Conservation (phyloP, 2,329 filamentous ascomycete genomes). For the Aureobasidium sp. region DNA sequence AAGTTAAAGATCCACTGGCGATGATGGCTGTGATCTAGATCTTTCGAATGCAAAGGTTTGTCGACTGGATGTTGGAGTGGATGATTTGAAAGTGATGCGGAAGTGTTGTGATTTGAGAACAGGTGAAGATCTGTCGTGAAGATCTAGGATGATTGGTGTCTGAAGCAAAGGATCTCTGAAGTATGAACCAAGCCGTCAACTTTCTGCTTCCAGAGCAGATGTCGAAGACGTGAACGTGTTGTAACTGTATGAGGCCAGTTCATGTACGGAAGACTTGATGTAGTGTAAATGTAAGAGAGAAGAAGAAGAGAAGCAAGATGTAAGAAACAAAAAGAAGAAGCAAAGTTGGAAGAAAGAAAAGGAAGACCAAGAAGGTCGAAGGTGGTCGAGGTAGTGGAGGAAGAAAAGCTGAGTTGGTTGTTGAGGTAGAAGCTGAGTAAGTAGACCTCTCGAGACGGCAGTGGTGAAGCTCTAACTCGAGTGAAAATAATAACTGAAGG, state of each 20-base stretch:
- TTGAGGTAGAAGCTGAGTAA: background rate
- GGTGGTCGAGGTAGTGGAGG: background rate
- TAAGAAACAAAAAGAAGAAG: background rate
- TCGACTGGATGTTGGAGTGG: no score
- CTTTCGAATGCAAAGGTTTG: background rate
- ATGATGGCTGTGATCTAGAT: no score
- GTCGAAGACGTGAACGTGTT: background rate
- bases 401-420: background rate
- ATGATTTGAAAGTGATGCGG: no score
- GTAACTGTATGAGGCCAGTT: background rate
- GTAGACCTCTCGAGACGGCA: background rate
- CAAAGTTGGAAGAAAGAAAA: background rate
- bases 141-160: background rate
- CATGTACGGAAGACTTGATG: background rate
- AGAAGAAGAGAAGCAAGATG: background rate
- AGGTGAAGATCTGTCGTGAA: background rate
- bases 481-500: background rate
- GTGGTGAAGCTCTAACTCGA: background rate
- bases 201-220: background rate
- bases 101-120: no score
- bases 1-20: background rate
- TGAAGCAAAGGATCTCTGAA: background rate
- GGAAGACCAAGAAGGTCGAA: background rate
- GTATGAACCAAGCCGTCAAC: background rate
- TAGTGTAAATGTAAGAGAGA: background rate